These are phyloP conservation scores for Globisporangium solare DNA, from an alignment of 352 stramenopile species.

Conservation along the genomic window DNA sequence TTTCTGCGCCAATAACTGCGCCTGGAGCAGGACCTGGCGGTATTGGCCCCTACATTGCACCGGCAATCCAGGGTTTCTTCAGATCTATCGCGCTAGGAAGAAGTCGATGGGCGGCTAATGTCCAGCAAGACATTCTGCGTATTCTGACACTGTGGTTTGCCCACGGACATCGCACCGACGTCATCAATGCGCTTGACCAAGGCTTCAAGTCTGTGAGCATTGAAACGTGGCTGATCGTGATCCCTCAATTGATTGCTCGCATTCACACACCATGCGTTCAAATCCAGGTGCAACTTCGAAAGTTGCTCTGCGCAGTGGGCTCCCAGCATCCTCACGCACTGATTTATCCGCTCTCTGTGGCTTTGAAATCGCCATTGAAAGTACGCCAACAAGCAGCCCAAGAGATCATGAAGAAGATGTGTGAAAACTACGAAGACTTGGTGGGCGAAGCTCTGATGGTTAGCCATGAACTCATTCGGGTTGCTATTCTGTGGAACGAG, in stretches of 20 bases:
- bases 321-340: constrained; percentile 96
- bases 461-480: constrained; percentile 97
- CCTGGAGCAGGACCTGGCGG: constrained; percentile 4
- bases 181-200: constrained; percentile 68
- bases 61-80: constrained; percentile 91
- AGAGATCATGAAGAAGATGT: constrained; percentile 94
- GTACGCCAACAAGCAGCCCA: constrained; percentile 89
- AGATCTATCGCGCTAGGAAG: constrained; percentile 93
- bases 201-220: constrained; percentile 92
- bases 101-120: constrained; percentile 93
- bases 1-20: no score
- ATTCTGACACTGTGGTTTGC: constrained; percentile 98
- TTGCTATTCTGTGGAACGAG: constrained; percentile 99
- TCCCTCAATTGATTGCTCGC: constrained; percentile 95
- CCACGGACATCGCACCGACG: constrained; percentile 91
- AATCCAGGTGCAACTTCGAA: constrained; percentile 82
- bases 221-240: constrained; percentile 98
- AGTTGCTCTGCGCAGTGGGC: constrained; percentile 86
- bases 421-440: constrained; percentile 90
- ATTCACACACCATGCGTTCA: constrained; percentile 64
- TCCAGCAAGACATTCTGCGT: constrained; percentile 98
- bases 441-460: constrained; percentile 94
- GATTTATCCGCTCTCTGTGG: constrained; percentile 97
- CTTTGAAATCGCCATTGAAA: constrained; percentile 93
- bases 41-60: constrained; percentile 59